Evolutionary conservation across 495 filamentous ascomycete species (phyloP), one percentile per base, ranked within the genome.

Genomic region (Paragyromitra xinjiangensis): DNA sequence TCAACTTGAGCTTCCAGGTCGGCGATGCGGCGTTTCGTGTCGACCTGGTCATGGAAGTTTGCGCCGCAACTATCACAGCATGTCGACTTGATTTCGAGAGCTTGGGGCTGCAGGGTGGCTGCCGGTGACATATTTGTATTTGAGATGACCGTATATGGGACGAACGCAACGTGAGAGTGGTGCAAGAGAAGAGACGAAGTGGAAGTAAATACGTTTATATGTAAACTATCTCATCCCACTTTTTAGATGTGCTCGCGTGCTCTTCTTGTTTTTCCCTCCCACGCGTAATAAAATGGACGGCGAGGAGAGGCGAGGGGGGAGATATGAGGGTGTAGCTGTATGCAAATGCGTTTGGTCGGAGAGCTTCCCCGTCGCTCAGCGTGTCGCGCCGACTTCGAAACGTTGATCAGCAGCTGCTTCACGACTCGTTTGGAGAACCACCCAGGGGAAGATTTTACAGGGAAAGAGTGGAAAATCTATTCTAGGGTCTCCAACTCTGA

Each of bases 1-100:
- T 85, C 83, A 42, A 81, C 78, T 82, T 98, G 93, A 61, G 89
- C 88, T 82, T 98, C 90, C 26, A 99, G 85, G 80, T 97, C 95
- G 71, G 88, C 84, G 77, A 98, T 94, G 58, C 90, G 88, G 51
- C 85, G 87, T 78, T 92, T 91, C 22, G 91, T 89, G 48, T 88
- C 84, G 6, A 53, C 55, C 12, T 73, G 55, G 24, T 58, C 64
- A 34, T 80, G 56, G 12, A 68, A 37, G 19, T 77, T 64, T 37
- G 68, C 67, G 9, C 79, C 79, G 12, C 79, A 81, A 34, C 45
- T 78, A 19, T 64, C 39, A 44, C 79, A 81, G 37, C 77, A 78
- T 42, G 55, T 65, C 14, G 76, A 69, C 73, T 69, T 79, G 24
- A 39, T 64, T 45, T 64, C 42, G 29, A 55, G 16, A 19, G 66